Evolutionary conservation across 2,329 filamentous ascomycete species (phyloP).

Genomic region (Fusarium verrucosum): DNA sequence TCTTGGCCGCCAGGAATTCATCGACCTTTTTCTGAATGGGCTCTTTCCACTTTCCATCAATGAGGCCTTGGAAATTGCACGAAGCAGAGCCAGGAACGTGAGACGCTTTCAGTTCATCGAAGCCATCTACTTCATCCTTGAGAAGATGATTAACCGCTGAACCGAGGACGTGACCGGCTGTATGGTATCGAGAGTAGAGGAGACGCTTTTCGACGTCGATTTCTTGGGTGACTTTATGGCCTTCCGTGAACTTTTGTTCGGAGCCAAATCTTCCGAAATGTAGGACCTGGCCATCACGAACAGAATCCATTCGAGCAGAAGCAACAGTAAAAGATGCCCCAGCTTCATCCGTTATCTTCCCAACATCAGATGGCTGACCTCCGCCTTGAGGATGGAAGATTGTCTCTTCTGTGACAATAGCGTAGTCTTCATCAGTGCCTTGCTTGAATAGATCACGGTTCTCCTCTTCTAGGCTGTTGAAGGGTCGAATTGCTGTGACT

Average conservation of each 20-base stretch:
- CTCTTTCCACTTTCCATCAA: conserved; percentile 70
- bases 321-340: conserved; percentile 59
- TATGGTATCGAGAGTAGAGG: conserved; percentile 75
- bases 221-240: conserved; percentile 60
- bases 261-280: conserved; percentile 70
- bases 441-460: conserved; percentile 68
- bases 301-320: conserved; percentile 64
- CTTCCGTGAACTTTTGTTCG: conserved; percentile 49
- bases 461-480: conserved; percentile 59
- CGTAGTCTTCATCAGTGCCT: conserved; percentile 59
- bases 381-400: conserved; percentile 81
- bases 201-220: conserved; percentile 69
- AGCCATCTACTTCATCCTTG: conserved; percentile 59
- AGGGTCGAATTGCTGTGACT: conserved; percentile 59
- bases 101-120: conserved; percentile 75
- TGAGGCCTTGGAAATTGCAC: conserved; percentile 73
- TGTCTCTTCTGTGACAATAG: conserved; percentile 71
- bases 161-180: conserved; percentile 77
- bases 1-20: conserved; percentile 62
- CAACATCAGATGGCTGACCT: conserved; percentile 75
- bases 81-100: conserved; percentile 75
- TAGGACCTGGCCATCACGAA: conserved; percentile 64
- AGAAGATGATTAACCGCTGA: conserved; percentile 70
- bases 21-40: conserved; percentile 70
- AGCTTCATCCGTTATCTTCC: conserved; percentile 57